Evolutionary conservation across 2,329 filamentous ascomycete genomes (phyloP).

Genomic region (Beauveria rudraprayagi): DNA sequence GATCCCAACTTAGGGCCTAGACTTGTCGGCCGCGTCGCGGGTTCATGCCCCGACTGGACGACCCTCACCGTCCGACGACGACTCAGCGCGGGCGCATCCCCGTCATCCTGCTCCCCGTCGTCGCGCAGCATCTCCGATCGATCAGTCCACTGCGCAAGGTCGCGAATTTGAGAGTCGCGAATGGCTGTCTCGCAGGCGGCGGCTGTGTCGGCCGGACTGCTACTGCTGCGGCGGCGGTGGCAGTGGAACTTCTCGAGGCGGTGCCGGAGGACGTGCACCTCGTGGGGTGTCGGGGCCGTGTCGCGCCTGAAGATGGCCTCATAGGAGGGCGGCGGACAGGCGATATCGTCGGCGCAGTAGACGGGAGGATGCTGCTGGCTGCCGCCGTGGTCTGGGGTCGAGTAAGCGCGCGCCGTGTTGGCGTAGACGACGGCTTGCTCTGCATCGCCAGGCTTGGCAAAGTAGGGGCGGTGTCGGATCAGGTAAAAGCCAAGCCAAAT

Average conservation of each 20-base stretch:
- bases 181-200: constrained; percentile 3
- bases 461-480: neutral
- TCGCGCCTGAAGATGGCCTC: neutral
- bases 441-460: neutral
- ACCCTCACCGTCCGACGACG: neutral
- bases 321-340: constrained; percentile 13
- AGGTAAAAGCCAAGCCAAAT: neutral
- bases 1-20: neutral
- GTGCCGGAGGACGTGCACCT: neutral
- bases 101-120: neutral
- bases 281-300: neutral
- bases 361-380: constrained; percentile 9
- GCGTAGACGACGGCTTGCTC: neutral
- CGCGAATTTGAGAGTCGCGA: constrained; percentile 9
- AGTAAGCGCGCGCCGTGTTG: neutral
- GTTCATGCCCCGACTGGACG: neutral
- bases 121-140: constrained; percentile 9
- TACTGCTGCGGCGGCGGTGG: neutral
- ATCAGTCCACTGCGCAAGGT: constrained; percentile 13
- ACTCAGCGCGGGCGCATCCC: neutral
- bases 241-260: constrained; percentile 4
- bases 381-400: neutral
- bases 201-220: neutral
- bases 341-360: constrained; percentile 11
- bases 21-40: neutral